phyloP scores from a whole-genome alignment of 2,329 filamentous ascomycete genomes.

The Penicillium sclerotiorum region DNA sequence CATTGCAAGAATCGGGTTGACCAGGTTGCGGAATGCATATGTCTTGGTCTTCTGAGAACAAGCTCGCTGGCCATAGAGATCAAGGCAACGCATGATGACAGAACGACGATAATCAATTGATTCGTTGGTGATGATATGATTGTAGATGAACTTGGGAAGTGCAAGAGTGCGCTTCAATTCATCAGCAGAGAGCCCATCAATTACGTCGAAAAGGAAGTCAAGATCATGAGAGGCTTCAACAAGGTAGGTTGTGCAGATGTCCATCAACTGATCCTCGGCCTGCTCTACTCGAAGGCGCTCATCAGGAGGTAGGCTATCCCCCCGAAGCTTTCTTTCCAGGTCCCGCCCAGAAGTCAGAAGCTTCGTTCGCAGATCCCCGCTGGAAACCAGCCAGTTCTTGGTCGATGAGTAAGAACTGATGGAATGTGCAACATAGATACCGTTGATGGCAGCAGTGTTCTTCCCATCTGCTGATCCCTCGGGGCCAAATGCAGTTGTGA shows the following conservation, averaged over 20 bases:
- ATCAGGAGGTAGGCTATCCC: conserved; percentile 68
- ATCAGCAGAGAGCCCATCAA: conserved; percentile 80
- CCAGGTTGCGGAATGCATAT: conserved; percentile 86
- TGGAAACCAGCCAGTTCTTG: conserved; percentile 65
- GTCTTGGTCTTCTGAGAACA: conserved; percentile 89
- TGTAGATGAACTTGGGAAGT: conserved; percentile 81
- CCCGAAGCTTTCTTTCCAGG: conserved; percentile 72
- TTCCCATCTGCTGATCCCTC: conserved; percentile 67
- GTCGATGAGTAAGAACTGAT: conserved; percentile 68
- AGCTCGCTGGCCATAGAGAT: conserved; percentile 77
- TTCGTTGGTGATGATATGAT: conserved; percentile 77
- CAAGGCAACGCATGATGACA: conserved; percentile 81
- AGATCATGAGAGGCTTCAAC: conserved; percentile 73
- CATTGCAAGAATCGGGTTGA: conserved; percentile 96
- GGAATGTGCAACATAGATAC: conserved; percentile 81
- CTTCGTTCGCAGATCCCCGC: conserved; percentile 60
- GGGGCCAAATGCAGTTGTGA: conserved; percentile 65
- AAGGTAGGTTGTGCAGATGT: conserved; percentile 79
- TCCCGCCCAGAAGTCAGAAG: conserved; percentile 71
- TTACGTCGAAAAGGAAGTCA: conserved; percentile 80
- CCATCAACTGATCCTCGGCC: conserved; percentile 83
- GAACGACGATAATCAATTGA: conserved; percentile 84
- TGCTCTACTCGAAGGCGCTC: conserved; percentile 86
- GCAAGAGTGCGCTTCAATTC: conserved; percentile 77
- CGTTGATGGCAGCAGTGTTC: conserved; percentile 81